A percentile compares a stretch with the other conserved stretches of the same genome.
Conservation (phyloP, 1,284 basidiomycete genomes). For the Ganoderma lingzhi region DNA sequence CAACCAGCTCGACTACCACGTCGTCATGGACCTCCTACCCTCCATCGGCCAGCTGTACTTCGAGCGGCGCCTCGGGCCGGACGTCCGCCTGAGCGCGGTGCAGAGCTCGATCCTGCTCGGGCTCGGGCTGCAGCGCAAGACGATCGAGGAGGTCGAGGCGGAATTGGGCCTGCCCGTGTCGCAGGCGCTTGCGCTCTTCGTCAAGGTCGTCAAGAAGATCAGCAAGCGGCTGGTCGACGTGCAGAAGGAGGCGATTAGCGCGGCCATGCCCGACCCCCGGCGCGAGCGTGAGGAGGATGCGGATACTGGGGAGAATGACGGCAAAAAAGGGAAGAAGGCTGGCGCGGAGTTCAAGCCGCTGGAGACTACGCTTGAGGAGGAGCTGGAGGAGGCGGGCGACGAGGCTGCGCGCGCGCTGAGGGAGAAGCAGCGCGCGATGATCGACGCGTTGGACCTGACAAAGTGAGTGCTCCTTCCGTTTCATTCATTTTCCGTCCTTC, state of each 20-base stretch:
- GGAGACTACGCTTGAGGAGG: slow-evolving; percentile 61
- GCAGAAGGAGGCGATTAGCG: slow-evolving; percentile 80
- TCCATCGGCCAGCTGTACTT: slow-evolving; percentile 87
- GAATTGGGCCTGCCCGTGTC: slow-evolving; percentile 88
- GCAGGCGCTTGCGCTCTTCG: slow-evolving; percentile 91
- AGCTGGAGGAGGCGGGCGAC: slow-evolving; percentile 78
- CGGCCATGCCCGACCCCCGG: slow-evolving; percentile 52
- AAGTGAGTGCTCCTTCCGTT: slow-evolving; percentile 64
- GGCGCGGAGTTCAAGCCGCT: slow-evolving; percentile 58
- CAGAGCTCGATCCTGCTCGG: slow-evolving; percentile 91
- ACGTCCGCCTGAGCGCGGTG: slow-evolving; percentile 78
- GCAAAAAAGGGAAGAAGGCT: background rate
- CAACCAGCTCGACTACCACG: slow-evolving; percentile 96
- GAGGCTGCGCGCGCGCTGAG: slow-evolving; percentile 56
- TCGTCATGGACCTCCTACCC: slow-evolving; percentile 93
- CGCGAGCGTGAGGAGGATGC: slow-evolving; percentile 6
- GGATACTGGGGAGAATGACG: slow-evolving; percentile 30
- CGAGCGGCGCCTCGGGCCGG: slow-evolving; percentile 72
- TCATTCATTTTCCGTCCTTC: background rate
- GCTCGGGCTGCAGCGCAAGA: slow-evolving; percentile 92
- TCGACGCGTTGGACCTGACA: slow-evolving; percentile 84
- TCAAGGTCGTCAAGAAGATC: slow-evolving; percentile 90
- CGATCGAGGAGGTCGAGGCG: slow-evolving; percentile 90
- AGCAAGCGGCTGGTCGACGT: slow-evolving; percentile 83
- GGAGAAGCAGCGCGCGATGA: slow-evolving; percentile 84